phyloP scores from a whole-genome alignment of 305 asterid genomes.

The Petunia hybrid region DNA sequence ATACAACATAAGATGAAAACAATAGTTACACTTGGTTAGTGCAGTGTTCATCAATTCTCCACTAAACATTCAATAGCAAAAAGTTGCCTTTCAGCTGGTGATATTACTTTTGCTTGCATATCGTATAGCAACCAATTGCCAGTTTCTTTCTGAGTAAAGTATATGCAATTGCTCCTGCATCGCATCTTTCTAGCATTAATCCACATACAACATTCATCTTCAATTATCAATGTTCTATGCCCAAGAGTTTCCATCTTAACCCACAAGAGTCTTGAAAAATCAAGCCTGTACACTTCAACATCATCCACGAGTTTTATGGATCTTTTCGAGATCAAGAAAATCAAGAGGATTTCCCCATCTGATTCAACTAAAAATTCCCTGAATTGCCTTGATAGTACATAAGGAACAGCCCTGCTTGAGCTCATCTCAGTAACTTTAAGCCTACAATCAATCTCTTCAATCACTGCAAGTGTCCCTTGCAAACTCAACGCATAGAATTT shows the following conservation, averaged over 20 bases:
- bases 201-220: conserved; percentile 47
- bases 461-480: conserved; percentile 54
- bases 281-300: neutral
- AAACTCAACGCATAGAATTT: conserved; percentile 53
- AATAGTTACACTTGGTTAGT: neutral
- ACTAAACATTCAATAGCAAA: too few relatives aligned
- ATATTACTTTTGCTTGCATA: neutral
- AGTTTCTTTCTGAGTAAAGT: conserved; percentile 41
- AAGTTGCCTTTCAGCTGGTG: neutral
- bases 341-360: conserved; percentile 48
- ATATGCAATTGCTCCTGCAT: conserved; percentile 45
- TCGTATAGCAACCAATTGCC: neutral
- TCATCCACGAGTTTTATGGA: neutral
- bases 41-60: neutral
- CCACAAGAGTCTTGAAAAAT: conserved; percentile 38
- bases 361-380: conserved; percentile 51
- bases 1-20: neutral
- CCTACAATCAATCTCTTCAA: conserved; percentile 42
- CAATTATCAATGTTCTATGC: conserved; percentile 46
- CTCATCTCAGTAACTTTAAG: conserved; percentile 42
- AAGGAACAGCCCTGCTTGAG: conserved; percentile 49
- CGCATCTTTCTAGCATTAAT: conserved; percentile 44
- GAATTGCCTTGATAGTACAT: conserved; percentile 40
- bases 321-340: conserved; percentile 44
- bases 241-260: conserved; percentile 47